Base-by-base conservation (phyloP, 495 filamentous ascomycete genomes). In the Penicillium paxilli region DNA sequence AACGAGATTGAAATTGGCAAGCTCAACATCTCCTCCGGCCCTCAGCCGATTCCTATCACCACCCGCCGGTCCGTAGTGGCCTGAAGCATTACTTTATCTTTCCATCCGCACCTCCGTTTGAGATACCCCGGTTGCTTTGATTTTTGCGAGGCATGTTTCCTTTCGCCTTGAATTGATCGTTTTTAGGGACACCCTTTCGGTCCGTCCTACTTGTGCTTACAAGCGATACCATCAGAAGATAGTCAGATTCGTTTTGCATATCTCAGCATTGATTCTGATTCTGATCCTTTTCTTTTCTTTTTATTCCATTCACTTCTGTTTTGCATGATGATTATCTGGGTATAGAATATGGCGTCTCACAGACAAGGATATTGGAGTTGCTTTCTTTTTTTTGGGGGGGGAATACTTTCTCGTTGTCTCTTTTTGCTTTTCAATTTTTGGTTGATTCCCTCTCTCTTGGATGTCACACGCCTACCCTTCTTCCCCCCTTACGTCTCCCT, bases 41-140 rank as follows among this genome's bases (percentile, higher is more conserved):
- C 75, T 2, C 69, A 74, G 38, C 72, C 75, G 6, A 78, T 78
- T 22, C 73, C 73, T 7, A 77, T 78, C 49, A 65, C 67, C 17
- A 61, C 72, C 32, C 72, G 73, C 5, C 71, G 70, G 17, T 62
- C 71, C 12, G 66, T 76, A 28, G 66, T 74, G 52, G 73, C 74
- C 23, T 78, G 64, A 61, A 54, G 49, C 30, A 19, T 42, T 21
- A 23, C 37, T 35, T 24, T 20, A 37, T 47, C 16, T 41, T 47
- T 42, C 45, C 21, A 32, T 28, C 40, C 17, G 47, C 52, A 57
- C 59, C 51, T 59, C 47, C 52, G 38, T 57, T 47, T 51, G 55
- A 66, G 51, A 66, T 60, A 62, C 63, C 62, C 53, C 55, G 44
- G 54, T 47, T 58, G 45, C 37, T 49, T 50, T 54, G 47, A 48